phyloP scores from a whole-genome alignment of 1,139 yeast species.

The Suhomyces taliae region DNA sequence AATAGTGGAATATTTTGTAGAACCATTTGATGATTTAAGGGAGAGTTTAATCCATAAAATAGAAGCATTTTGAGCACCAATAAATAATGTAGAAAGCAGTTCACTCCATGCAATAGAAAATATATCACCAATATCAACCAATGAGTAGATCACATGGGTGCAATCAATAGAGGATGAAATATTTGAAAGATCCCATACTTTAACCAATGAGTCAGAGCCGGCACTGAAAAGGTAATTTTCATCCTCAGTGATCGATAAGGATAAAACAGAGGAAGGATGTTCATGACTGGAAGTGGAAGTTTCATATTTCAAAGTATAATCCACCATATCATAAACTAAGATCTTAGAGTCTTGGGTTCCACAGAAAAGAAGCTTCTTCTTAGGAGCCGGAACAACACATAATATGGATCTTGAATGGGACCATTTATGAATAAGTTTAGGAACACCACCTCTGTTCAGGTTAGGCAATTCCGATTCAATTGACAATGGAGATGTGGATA shows the following conservation, averaged over 20 bases:
- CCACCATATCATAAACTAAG: conserved; percentile 65
- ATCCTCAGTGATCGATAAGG: conserved; percentile 58
- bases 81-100: conserved; percentile 58
- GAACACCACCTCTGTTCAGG: conserved; percentile 1
- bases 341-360: conserved; percentile 95
- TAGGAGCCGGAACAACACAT: conserved; percentile 70
- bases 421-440: conserved; percentile 66
- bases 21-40: conserved; percentile 1
- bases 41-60: conserved; percentile 64
- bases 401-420: conserved; percentile 68
- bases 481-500: conserved; percentile 2
- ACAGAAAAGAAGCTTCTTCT: conserved; percentile 63
- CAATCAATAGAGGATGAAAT: conserved; percentile 22
- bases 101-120: conserved; percentile 79
- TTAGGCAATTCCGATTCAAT: conserved; percentile 2
- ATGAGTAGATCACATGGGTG: conserved; percentile 73
- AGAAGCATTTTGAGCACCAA: conserved; percentile 93
- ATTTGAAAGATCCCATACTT: conserved; percentile 67
- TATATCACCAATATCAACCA: conserved; percentile 90
- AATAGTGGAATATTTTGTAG: conserved; percentile 12
- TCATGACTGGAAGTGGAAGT: conserved; percentile 40
- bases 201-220: conserved; percentile 85
- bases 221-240: conserved; percentile 75
- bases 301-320: conserved; percentile 53
- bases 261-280: conserved; percentile 73